Percentiles rank a stretch among this genome's conserved stretches.
These are phyloP conservation scores for Mortierella sp. DNA, from an alignment of 371 early-diverging fungal genomes.

Conservation along the genomic window DNA sequence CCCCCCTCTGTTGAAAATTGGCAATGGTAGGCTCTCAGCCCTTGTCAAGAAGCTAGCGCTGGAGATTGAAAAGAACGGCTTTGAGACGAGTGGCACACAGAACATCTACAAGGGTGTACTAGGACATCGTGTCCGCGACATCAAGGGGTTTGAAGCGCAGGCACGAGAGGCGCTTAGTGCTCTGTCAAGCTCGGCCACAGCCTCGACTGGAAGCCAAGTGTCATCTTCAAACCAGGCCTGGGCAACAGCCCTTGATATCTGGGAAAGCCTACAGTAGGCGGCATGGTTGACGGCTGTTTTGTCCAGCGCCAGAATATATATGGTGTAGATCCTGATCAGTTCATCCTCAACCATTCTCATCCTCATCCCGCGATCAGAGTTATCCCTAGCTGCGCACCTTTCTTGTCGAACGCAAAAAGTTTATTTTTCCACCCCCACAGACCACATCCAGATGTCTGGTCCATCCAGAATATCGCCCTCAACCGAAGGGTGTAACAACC, in stretches of 20 bases:
- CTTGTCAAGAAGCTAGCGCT: conserved; percentile 34
- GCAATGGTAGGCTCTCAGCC: neutral
- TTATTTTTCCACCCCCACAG: too few relatives aligned
- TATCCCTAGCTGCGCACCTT: too few relatives aligned
- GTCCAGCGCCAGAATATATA: neutral
- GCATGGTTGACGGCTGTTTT: neutral
- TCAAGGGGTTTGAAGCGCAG: conserved; percentile 46
- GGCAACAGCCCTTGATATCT: conserved; percentile 30
- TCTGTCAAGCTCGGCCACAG: neutral
- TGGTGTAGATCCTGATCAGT: neutral
- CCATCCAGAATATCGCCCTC: too few relatives aligned
- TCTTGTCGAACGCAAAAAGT: too few relatives aligned
- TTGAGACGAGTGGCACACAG: conserved; percentile 29
- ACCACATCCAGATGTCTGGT: too few relatives aligned
- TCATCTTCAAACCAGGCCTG: conserved; percentile 14
- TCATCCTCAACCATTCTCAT: too few relatives aligned
- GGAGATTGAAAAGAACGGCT: conserved; percentile 28
- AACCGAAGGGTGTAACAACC: too few relatives aligned
- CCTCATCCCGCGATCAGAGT: too few relatives aligned
- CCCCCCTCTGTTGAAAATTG: neutral
- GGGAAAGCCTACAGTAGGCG: conserved; percentile 11
- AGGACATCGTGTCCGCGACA: conserved; percentile 37
- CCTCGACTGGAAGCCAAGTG: neutral
- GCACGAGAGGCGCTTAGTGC: conserved; percentile 12
- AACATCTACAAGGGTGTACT: conserved; percentile 31